Evolutionary conservation across 495 filamentous ascomycete species (phyloP).

Genomic region (Lasiosphaeris hirsuta): DNA sequence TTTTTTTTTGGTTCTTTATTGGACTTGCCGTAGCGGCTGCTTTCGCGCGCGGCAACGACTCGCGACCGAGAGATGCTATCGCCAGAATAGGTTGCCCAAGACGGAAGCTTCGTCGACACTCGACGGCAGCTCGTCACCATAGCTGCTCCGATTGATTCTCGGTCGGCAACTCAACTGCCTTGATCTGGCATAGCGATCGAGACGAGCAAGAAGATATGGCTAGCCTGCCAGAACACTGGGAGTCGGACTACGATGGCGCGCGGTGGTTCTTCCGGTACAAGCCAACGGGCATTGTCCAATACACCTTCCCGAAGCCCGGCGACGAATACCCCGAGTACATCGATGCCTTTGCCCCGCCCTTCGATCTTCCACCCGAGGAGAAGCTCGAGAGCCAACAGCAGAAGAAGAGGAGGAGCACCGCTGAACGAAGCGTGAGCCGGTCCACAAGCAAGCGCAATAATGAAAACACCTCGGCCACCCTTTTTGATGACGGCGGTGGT

Average conservation of each 20-base stretch:
- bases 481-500: slow-evolving; percentile 16
- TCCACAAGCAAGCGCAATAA: slow-evolving; percentile 12
- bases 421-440: slow-evolving; percentile 6
- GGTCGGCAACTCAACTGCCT: neutral
- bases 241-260: slow-evolving; percentile 46
- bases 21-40: too few relatives aligned
- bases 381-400: slow-evolving; percentile 36
- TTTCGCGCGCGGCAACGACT: too few relatives aligned
- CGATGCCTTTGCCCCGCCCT: slow-evolving; percentile 31
- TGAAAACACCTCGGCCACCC: slow-evolving; percentile 10
- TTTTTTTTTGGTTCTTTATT: too few relatives aligned
- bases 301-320: slow-evolving; percentile 46
- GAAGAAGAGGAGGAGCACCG: slow-evolving; percentile 26
- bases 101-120: too few relatives aligned
- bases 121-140: neutral
- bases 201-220: slow-evolving; percentile 25
- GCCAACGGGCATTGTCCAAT: slow-evolving; percentile 45
- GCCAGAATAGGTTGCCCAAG: too few relatives aligned
- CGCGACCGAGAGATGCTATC: too few relatives aligned
- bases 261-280: slow-evolving; percentile 49
- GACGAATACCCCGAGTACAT: slow-evolving; percentile 48
- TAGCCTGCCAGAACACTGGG: slow-evolving; percentile 44
- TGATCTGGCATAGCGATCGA: neutral
- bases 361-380: slow-evolving; percentile 37
- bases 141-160: neutral